These are phyloP conservation scores for Phytophthora citrophthora DNA, from an alignment of 352 stramenopile species.

Conservation along the genomic window DNA sequence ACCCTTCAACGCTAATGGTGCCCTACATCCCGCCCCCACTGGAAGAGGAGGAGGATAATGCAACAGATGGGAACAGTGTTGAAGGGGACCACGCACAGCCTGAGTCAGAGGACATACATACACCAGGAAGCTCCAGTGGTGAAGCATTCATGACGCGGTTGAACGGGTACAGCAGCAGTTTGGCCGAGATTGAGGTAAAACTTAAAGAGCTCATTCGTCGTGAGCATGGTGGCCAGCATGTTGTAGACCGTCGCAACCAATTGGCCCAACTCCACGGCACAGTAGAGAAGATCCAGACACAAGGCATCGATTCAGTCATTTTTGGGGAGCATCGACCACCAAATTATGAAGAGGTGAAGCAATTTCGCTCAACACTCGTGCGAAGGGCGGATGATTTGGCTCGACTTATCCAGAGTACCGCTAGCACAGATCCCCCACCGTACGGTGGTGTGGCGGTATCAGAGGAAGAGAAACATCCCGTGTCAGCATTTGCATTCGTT, in stretches of 20 bases:
- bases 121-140: conserved; percentile 18
- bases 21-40: conserved; percentile 73
- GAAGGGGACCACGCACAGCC: conserved; percentile 20
- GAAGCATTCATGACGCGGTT: conserved; percentile 55
- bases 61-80: conserved; percentile 27
- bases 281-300: conserved; percentile 82
- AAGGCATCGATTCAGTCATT: conserved; percentile 84
- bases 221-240: conserved; percentile 45
- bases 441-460: conserved; percentile 20
- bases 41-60: conserved; percentile 38
- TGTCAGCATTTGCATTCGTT: conserved; percentile 68
- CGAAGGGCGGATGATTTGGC: conserved; percentile 66
- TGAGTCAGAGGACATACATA: conserved; percentile 31
- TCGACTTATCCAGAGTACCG: conserved; percentile 67
- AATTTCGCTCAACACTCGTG: conserved; percentile 73
- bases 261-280: conserved; percentile 76
- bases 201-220: conserved; percentile 59
- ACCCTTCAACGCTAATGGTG: conserved; percentile 70
- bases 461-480: conserved; percentile 40
- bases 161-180: conserved; percentile 47
- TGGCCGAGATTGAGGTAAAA: conserved; percentile 57
- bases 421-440: conserved; percentile 16
- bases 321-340: conserved; percentile 63
- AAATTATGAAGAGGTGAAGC: conserved; percentile 77
- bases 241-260: conserved; percentile 63